A percentile compares a stretch with the other conserved stretches of the same genome.
Evolutionary conservation across 768 basidiomycete species (phyloP).

Genomic region (Boletus insuetus): DNA sequence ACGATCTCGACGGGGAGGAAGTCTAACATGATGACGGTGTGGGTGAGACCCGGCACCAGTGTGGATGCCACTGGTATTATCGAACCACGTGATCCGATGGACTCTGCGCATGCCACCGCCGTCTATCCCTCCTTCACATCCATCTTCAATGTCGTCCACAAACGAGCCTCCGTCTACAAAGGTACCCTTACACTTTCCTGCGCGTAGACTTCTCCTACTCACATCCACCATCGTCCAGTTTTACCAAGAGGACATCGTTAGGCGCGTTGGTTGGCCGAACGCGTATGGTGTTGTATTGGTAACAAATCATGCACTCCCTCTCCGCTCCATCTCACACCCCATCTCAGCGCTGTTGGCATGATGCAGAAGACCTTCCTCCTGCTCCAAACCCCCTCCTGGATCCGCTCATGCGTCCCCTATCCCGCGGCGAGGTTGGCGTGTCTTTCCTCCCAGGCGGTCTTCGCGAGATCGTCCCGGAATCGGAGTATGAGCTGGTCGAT

Average conservation of each 20-base stretch:
- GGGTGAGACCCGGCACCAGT: too few relatives aligned
- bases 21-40: slow-evolving; percentile 9
- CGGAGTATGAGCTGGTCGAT: slow-evolving; percentile 67
- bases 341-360: slow-evolving; percentile 84
- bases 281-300: slow-evolving; percentile 68
- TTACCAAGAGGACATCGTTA: slow-evolving; percentile 68
- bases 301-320: slow-evolving; percentile 17
- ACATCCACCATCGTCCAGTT: slow-evolving; percentile 38
- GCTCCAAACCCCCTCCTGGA: slow-evolving; percentile 46
- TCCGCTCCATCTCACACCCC: slow-evolving; percentile 5
- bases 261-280: slow-evolving; percentile 39
- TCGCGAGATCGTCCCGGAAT: slow-evolving; percentile 71
- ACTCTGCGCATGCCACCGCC: background rate
- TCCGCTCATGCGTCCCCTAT: slow-evolving; percentile 72
- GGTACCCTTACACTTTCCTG: slow-evolving; percentile 15
- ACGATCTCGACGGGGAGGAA: slow-evolving; percentile 26
- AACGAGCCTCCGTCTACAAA: slow-evolving; percentile 31
- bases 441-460: slow-evolving; percentile 55
- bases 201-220: background rate
- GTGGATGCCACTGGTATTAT: background rate
- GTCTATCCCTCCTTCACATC: slow-evolving; percentile 4
- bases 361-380: slow-evolving; percentile 66
- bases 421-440: slow-evolving; percentile 80
- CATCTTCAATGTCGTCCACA: slow-evolving; percentile 27
- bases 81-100: slow-evolving; percentile 21